Conservation (phyloP, 148 eudicot genomes). For the Cornus florida region DNA sequence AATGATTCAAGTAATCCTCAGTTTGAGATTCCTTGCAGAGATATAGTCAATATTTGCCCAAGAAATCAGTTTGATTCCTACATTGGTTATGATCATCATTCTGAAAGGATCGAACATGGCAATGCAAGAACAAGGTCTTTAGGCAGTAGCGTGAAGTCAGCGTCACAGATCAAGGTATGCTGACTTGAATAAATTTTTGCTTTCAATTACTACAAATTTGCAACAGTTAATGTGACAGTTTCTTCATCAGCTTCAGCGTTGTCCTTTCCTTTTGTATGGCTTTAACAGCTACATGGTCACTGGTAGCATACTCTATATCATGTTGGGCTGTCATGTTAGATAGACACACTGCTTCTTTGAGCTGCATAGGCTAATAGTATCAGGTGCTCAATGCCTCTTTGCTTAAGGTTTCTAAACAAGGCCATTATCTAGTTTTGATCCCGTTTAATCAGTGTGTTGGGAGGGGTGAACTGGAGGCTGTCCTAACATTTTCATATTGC, state of each 20-base stretch:
- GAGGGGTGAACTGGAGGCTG: too few relatives aligned
- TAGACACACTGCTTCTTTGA: constrained; percentile 2
- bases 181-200: constrained; percentile 3
- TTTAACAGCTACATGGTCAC: too few relatives aligned
- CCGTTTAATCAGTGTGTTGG: too few relatives aligned
- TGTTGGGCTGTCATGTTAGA: not conserved
- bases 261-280: too few relatives aligned
- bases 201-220: not conserved
- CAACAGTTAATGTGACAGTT: not conserved
- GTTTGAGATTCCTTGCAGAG: constrained; percentile 59
- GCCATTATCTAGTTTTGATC: too few relatives aligned
- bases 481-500: too few relatives aligned
- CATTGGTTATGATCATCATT: constrained; percentile 20
- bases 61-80: constrained; percentile 21
- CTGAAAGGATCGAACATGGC: constrained; percentile 25
- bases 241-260: too few relatives aligned
- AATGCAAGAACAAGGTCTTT: constrained; percentile 25
- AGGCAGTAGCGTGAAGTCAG: constrained; percentile 20
- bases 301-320: not conserved
- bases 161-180: constrained; percentile 50
- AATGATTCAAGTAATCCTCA: constrained; percentile 56
- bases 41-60: constrained; percentile 46
- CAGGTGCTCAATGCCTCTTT: constrained; percentile 8
- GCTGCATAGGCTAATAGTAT: not conserved
- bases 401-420: not conserved